phyloP scores from a whole-genome alignment of 768 basidiomycete species.

The Russula lepida region DNA sequence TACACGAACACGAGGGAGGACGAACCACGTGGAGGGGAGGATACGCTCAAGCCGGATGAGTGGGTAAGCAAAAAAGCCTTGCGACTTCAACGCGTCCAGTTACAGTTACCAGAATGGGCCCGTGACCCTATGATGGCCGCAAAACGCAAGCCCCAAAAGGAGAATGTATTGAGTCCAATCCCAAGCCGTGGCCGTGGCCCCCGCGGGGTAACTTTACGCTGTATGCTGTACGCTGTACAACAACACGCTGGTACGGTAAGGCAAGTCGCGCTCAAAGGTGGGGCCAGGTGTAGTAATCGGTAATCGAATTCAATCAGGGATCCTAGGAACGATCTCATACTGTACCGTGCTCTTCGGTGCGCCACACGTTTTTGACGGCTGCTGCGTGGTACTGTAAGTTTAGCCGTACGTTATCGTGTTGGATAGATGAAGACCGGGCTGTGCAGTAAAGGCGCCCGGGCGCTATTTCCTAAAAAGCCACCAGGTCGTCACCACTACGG shows the following conservation, averaged over 20 bases:
- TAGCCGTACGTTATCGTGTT: too few species aligned
- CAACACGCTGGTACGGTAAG: not conserved
- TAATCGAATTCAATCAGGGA: not conserved
- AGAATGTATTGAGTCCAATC: too few species aligned
- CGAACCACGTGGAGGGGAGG: too few species aligned
- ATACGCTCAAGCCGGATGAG: conserved; percentile 4
- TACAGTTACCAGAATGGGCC: too few species aligned
- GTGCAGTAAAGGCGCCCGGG: not conserved
- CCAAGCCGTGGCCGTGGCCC: not conserved
- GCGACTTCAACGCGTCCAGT: not conserved
- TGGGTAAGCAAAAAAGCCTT: not conserved
- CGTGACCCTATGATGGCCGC: too few species aligned
- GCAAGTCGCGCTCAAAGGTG: not conserved
- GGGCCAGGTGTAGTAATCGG: not conserved
- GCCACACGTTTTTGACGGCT: not conserved
- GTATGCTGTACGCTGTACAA: not conserved
- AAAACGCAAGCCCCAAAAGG: not conserved
- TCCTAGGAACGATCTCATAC: not conserved
- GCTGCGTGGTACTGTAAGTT: not conserved
- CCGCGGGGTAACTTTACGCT: not conserved
- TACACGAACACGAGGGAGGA: not conserved
- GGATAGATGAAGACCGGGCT: not conserved
- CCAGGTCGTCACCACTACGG: not conserved
- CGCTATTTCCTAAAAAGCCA: not conserved
- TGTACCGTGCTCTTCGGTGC: not conserved